Percentiles rank a stretch among this genome's conserved stretches.
These are phyloP conservation scores for Starmerella etchellsii DNA, from an alignment of 805 yeast genomes.

Conservation along the genomic window DNA sequence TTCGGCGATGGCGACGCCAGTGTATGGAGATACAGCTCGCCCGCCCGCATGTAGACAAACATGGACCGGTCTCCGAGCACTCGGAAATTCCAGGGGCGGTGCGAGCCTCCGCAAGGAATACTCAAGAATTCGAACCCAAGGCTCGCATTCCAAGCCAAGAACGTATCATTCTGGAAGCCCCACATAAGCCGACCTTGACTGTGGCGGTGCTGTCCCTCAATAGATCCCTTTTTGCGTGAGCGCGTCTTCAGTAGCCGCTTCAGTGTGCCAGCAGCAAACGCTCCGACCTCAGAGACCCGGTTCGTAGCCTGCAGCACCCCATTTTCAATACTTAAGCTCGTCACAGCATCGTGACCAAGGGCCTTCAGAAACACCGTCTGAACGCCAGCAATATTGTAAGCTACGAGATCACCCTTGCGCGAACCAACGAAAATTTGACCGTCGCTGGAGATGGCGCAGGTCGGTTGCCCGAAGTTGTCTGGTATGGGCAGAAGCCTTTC, in stretches of 20 bases:
- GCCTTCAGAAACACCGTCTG: not conserved
- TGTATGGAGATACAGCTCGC: conserved; percentile 37
- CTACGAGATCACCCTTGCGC: conserved; percentile 8
- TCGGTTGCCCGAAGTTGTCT: not conserved
- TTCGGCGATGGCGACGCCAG: conserved; percentile 17
- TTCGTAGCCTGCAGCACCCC: conserved; percentile 16
- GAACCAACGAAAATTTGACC: conserved; percentile 8
- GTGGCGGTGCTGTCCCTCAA: conserved; percentile 53
- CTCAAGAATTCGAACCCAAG: conserved; percentile 54
- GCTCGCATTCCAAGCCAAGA: conserved; percentile 74
- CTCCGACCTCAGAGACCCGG: conserved; percentile 21
- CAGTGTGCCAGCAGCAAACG: conserved; percentile 4
- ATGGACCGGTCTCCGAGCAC: conserved; percentile 11
- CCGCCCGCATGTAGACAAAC: conserved; percentile 27
- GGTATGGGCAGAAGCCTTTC: not conserved
- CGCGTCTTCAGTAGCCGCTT: conserved; percentile 35
- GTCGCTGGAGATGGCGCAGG: not conserved
- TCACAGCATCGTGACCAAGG: conserved; percentile 22
- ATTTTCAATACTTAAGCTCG: conserved; percentile 15
- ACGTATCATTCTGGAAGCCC: conserved; percentile 72
- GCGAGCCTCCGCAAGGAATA: conserved; percentile 82
- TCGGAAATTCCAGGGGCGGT: conserved; percentile 59
- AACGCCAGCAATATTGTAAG: not conserved
- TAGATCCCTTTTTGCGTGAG: conserved; percentile 51
- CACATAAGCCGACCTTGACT: conserved; percentile 40